Evolutionary conservation across 176 grass and related monocot genomes (phyloP).

Genomic region (Oryza officinalis): DNA sequence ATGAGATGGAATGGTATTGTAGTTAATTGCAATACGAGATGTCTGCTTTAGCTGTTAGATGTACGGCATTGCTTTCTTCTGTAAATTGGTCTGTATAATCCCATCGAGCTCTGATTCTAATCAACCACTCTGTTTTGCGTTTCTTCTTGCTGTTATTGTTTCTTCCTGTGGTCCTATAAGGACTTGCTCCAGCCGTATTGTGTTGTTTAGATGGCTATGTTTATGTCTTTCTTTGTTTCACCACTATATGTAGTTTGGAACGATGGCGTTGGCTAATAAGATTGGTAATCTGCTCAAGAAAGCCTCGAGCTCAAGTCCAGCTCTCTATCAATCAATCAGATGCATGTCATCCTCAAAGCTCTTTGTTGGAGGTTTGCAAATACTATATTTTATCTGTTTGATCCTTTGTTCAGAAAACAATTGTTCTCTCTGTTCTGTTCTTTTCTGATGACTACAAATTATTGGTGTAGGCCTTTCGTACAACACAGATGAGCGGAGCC

Average conservation of each 20-base stretch:
- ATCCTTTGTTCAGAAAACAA: not conserved
- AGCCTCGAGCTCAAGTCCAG: slow-evolving; percentile 47
- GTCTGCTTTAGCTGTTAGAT: not conserved
- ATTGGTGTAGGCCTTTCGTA: slow-evolving; percentile 71
- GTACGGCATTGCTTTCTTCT: not conserved
- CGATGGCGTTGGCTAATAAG: slow-evolving; percentile 68
- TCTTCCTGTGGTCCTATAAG: not conserved
- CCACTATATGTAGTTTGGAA: slow-evolving; percentile 35
- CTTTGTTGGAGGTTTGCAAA: slow-evolving; percentile 69
- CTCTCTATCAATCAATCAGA: slow-evolving; percentile 74
- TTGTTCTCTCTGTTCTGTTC: not conserved
- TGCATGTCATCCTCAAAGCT: slow-evolving; percentile 98
- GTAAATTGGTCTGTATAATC: not conserved
- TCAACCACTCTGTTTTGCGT: not conserved
- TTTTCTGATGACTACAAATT: not conserved
- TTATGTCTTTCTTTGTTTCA: not conserved
- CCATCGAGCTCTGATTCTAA: not conserved
- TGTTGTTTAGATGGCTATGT: not conserved
- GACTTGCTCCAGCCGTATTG: not conserved
- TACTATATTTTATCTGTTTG: not conserved
- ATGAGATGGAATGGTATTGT: not conserved
- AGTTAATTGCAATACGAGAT: not conserved
- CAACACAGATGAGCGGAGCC: slow-evolving; percentile 57
- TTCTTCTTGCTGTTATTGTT: not conserved
- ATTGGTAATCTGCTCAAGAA: slow-evolving; percentile 78